Base-by-base conservation (phyloP, 1,284 basidiomycete genomes). In the Pisolithus thermaeus region DNA sequence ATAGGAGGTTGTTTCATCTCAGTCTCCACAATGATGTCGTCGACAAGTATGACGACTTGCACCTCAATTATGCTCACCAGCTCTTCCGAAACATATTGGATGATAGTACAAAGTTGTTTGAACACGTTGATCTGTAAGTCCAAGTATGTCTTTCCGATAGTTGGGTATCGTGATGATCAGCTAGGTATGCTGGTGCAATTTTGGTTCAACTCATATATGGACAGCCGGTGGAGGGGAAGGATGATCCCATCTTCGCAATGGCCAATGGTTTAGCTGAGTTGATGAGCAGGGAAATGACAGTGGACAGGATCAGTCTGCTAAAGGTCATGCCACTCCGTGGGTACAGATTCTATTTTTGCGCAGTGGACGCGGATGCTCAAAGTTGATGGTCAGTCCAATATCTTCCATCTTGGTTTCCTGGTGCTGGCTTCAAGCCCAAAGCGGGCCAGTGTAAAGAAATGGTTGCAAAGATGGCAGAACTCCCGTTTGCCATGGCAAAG, bases 1-100 rank as follows among this genome's bases (percentile, higher is more conserved):
- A 54, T 30, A 42, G 52, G 18, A 47, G 36, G 39, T 9, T 54
- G 3, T 45, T 51, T 30, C 49, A 54, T 38, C 44, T 47, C 20
- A 49, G 45, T 39, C 41, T 50, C 16, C 38, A 40, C 7, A 27
- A 9, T 20, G 50, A 54, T 2, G 36, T 45, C n/a, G 18, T 32
- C n/a, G 27, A 22, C 28, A 12, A 16, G 14, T 53, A 53, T 37
- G 36, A 50, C 7, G 20, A 37, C 22, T 9, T 53, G n/a, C 23
- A 50, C 11, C 23, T 50, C 25, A n/a, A 30, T 22, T 32, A 47
- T n/a, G 43, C 39, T 3, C n/a, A 20, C 11, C 18, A 35, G 16
- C 44, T 46, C 8, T 18, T 36, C 2, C 7, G 36, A 18, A 46
- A 46, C 22, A 20, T 46, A 22, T 32, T 8, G 9, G 30, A 12